Percentiles rank a stretch among this genome's conserved stretches.
Conservation (phyloP, 164 flowering plant genomes). For the Saururus chinensis region DNA sequence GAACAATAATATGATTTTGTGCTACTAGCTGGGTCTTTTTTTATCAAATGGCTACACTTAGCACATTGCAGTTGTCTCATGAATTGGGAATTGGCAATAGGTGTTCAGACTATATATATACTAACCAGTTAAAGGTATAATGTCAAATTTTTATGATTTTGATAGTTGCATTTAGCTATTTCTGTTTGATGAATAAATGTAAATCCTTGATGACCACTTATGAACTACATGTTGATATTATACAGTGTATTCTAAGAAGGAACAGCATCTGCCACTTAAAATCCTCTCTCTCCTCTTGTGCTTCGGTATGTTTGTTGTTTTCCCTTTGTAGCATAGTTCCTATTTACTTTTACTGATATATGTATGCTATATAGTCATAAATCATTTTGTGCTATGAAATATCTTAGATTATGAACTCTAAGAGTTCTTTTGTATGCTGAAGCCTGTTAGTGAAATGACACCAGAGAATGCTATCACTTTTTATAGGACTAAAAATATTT, state of each 20-base stretch:
- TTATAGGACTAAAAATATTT: too few species aligned
- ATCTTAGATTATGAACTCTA: too few species aligned
- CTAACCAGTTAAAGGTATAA: constrained; percentile 29
- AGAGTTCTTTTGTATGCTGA: too few species aligned
- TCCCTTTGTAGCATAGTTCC: background rate
- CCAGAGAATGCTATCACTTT: too few species aligned
- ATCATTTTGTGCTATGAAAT: too few species aligned
- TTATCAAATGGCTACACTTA: constrained; percentile 32
- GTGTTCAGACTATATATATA: constrained; percentile 6
- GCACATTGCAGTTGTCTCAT: constrained; percentile 44
- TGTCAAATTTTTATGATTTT: background rate
- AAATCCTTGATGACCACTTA: background rate
- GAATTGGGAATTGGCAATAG: constrained; percentile 29
- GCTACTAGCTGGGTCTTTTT: constrained; percentile 6
- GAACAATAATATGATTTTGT: constrained; percentile 10
- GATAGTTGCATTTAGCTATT: too few species aligned
- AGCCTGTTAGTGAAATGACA: too few species aligned
- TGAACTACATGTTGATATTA: constrained; percentile 1
- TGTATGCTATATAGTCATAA: too few species aligned
- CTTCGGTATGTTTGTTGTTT: constrained; percentile 28
- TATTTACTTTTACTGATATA: too few species aligned
- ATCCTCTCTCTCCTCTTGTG: constrained; percentile 28
- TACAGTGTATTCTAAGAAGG: constrained; percentile 30
- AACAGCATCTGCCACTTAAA: constrained; percentile 16
- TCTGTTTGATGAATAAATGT: background rate